Evolutionary conservation across 495 filamentous ascomycete genomes (phyloP), one percentile per base, ranked within the genome.

Genomic region (Pyronema omphalodes): DNA sequence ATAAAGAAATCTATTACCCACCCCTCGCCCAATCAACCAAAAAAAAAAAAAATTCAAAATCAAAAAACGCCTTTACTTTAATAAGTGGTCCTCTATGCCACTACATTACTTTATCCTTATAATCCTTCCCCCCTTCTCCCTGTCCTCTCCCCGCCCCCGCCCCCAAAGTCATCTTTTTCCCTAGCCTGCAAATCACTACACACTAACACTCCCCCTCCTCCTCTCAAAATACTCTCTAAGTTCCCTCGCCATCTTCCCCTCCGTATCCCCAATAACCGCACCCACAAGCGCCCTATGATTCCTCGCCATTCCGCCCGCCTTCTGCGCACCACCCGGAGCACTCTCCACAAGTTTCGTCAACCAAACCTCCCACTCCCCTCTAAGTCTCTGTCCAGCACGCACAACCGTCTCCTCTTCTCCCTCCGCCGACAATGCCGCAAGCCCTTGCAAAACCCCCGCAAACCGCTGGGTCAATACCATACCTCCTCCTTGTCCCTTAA

Each of bases 281-380:
- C 86, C 67, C 8, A 98, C 76, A 61, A 98, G 72, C 47, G 81
- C 84, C 69, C 94, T 96, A 65, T 98, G 96, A 66, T 95, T 96
- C 61, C 78, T 85, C 58, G 96, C 68, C 59, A 96, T 94, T 55
- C 93, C 71, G 64, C 88, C 84, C 60, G 85, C 70, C 69, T 87
- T 89, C 61, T 85, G 76, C 53, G 75, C 70, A 57, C 93, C 86
- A 50, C 69, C 67, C 23, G 23, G 23, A 12, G 72, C 65, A 3
- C 51, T 62, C 17, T 45, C 37, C 3, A 51, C 51, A 54, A 80
- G 58, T 61, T 80, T 84, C 9, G 76, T 76, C 56, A 95, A 61
- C 52, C 89, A 87, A 2, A 72, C 72, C 64, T 94, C 86, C 46
- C 84, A 78, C 60, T 94, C 88, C 54, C 72, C 74, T 7, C 86